These are phyloP conservation scores for Chamaecyparis obtusa DNA, from an alignment of 75 land plant species.

Conservation along the genomic window DNA sequence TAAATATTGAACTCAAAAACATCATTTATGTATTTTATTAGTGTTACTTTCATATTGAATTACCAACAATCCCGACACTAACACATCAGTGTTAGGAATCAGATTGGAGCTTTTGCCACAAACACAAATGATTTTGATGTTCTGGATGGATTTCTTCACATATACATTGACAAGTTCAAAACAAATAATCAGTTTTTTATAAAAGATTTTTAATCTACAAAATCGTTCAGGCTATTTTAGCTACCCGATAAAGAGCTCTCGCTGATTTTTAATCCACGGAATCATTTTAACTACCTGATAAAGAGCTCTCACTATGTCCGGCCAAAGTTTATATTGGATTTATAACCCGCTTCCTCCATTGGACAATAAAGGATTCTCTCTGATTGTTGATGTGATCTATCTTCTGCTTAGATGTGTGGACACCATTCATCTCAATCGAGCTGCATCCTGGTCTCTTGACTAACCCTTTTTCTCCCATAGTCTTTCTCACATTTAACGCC, in stretches of 20 bases:
- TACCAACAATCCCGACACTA: slow-evolving; percentile 18
- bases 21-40: too few species aligned
- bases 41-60: not conserved
- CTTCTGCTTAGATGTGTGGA: slow-evolving; percentile 13
- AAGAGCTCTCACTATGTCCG: too few species aligned
- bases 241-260: too few species aligned
- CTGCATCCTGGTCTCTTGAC: slow-evolving; percentile 13
- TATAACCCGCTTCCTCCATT: slow-evolving; percentile 12
- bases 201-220: too few species aligned
- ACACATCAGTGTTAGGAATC: slow-evolving; percentile 16
- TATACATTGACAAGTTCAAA: slow-evolving; percentile 18
- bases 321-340: slow-evolving; percentile 2
- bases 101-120: slow-evolving; percentile 18
- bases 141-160: slow-evolving; percentile 5
- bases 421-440: slow-evolving; percentile 20
- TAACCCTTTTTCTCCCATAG: slow-evolving; percentile 13
- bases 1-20: too few species aligned
- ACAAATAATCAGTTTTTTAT: slow-evolving; percentile 25
- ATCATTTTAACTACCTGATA: too few species aligned
- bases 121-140: slow-evolving; percentile 17
- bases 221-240: too few species aligned
- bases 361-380: slow-evolving; percentile 2
- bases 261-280: too few species aligned
- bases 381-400: slow-evolving; percentile 6
- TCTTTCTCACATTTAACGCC: slow-evolving; percentile 8